A percentile compares a stretch with the other conserved stretches of the same genome.
Evolutionary conservation across 768 basidiomycete species (phyloP).

Genomic region (Tricholoma saponaceum): DNA sequence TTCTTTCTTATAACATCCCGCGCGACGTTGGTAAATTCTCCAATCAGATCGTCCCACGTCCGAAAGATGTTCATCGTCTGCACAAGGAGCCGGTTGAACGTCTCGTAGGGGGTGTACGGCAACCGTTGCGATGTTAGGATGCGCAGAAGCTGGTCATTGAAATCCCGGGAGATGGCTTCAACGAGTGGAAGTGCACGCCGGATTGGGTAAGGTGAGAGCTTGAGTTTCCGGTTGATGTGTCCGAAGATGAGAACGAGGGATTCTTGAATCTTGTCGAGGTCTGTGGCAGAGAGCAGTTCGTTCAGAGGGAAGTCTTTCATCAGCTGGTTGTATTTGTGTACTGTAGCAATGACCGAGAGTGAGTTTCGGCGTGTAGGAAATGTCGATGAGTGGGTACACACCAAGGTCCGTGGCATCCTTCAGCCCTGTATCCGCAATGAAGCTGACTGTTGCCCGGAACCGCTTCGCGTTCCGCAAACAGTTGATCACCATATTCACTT

Average conservation of each 20-base stretch:
- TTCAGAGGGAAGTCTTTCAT: constrained; percentile 99
- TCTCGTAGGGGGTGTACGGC: constrained; percentile 90
- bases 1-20: constrained; percentile 91
- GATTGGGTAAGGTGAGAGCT: constrained; percentile 94
- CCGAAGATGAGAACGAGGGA: constrained; percentile 82
- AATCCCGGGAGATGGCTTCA: constrained; percentile 96
- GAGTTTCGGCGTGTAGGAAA: background rate
- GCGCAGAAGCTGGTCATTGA: constrained; percentile 90
- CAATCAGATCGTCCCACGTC: constrained; percentile 87
- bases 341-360: constrained; percentile 31
- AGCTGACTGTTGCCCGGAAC: constrained; percentile 95
- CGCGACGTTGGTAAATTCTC: constrained; percentile 90
- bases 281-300: constrained; percentile 93
- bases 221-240: constrained; percentile 94
- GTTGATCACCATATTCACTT: constrained; percentile 91
- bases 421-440: constrained; percentile 95
- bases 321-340: constrained; percentile 96
- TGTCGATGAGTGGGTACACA: constrained; percentile 29
- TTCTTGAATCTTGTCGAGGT: constrained; percentile 93
- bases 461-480: constrained; percentile 94
- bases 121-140: constrained; percentile 89
- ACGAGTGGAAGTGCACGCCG: constrained; percentile 94
- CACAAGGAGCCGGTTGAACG: constrained; percentile 82
- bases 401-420: constrained; percentile 91
- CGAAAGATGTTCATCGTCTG: constrained; percentile 76